These are phyloP conservation scores for Pontederia paniculata DNA, from an alignment of 176 grass and related monocot genomes.

Conservation along the genomic window DNA sequence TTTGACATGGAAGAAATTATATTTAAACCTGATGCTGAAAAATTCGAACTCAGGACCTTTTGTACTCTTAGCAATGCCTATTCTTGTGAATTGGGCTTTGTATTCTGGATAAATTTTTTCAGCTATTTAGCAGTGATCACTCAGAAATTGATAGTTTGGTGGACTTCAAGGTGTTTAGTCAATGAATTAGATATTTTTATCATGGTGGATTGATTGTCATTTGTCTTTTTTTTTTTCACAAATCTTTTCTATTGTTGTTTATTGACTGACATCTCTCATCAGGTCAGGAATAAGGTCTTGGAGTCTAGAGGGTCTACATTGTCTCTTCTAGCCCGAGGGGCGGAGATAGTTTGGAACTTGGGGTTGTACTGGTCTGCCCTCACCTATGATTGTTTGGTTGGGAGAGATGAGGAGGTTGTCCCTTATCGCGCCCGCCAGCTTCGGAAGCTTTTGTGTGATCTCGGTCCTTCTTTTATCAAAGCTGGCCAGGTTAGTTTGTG, in stretches of 20 bases:
- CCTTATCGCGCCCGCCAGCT: conserved; percentile 89
- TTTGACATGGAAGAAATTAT: too few species aligned
- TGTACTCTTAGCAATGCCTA: too few species aligned
- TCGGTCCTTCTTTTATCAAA: conserved; percentile 98
- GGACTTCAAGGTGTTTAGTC: too few species aligned
- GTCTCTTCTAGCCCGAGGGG: conserved; percentile 69
- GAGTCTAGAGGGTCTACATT: conserved; percentile 78
- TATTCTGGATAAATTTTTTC: too few species aligned
- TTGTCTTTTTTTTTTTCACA: too few species aligned
- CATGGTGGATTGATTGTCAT: too few species aligned
- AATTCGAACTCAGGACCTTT: too few species aligned
- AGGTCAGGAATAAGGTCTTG: conserved; percentile 90
- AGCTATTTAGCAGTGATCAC: too few species aligned
- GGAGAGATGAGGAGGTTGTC: conserved; percentile 86
- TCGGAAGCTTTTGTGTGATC: conserved; percentile 83
- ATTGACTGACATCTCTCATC: conserved; percentile 21
- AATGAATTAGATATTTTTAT: too few species aligned
- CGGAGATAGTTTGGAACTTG: conserved; percentile 86
- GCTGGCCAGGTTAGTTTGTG: conserved; percentile 66
- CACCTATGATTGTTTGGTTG: conserved; percentile 73
- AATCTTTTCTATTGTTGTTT: neutral
- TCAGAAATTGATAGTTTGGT: too few species aligned
- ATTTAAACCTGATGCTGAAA: too few species aligned
- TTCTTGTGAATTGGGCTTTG: too few species aligned
- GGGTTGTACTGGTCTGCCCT: conserved; percentile 92